Evolutionary conservation across 2,329 filamentous ascomycete genomes (phyloP).

Genomic region (Microcyclospora tardicrescens): DNA sequence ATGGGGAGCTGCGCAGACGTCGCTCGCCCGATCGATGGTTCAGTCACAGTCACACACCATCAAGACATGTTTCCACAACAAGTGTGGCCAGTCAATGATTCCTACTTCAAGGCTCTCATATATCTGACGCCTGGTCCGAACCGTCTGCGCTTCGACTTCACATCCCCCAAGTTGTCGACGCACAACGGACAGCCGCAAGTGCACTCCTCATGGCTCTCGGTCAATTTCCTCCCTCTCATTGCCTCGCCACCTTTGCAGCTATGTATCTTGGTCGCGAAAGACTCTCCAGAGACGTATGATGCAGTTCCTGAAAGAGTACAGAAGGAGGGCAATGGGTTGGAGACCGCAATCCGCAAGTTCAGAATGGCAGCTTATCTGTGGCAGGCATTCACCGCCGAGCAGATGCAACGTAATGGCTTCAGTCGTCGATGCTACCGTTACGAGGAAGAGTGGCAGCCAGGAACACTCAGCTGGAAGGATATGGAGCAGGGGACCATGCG

Average conservation of each 20-base stretch:
- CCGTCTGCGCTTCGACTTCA: conserved; percentile 73
- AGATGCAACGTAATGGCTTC: conserved; percentile 83
- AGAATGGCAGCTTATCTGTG: conserved; percentile 91
- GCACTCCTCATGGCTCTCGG: conserved; percentile 66
- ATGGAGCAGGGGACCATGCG: conserved; percentile 59
- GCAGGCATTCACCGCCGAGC: conserved; percentile 94
- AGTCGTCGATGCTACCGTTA: conserved; percentile 78
- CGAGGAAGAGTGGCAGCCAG: conserved; percentile 88
- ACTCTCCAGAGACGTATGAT: conserved; percentile 78
- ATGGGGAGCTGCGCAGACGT: conserved; percentile 70
- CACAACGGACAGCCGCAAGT: conserved; percentile 52
- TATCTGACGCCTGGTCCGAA: conserved; percentile 90
- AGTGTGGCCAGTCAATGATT: conserved; percentile 76
- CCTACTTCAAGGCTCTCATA: conserved; percentile 81
- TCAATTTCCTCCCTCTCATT: conserved; percentile 75
- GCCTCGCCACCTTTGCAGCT: conserved; percentile 76
- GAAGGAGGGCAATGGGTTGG: conserved; percentile 69
- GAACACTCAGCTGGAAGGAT: conserved; percentile 66
- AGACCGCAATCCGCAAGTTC: conserved; percentile 76
- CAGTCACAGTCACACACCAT: conserved; percentile 62
- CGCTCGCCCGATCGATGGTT: conserved; percentile 61
- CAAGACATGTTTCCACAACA: conserved; percentile 76
- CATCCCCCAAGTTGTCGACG: conserved; percentile 63
- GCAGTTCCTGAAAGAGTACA: conserved; percentile 61
- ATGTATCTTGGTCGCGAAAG: conserved; percentile 74